A percentile compares a stretch with the other conserved stretches of the same genome.
These are phyloP conservation scores for Chondrus crispus DNA, from an alignment of 23 red algal genomes.

Conservation along the genomic window DNA sequence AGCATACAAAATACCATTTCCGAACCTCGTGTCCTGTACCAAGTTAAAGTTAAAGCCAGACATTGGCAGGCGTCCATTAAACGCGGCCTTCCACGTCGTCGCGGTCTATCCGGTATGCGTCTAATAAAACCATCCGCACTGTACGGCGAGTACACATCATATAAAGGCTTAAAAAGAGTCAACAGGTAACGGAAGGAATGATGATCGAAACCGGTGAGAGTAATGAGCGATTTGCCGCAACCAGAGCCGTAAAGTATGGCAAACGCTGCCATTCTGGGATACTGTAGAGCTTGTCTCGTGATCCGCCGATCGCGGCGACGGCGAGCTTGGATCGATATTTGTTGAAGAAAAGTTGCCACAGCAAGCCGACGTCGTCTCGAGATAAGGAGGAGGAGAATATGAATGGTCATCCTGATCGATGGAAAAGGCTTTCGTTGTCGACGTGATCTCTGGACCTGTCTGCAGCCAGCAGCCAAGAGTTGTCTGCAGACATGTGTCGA, in stretches of 20 bases:
- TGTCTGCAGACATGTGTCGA: too few species aligned
- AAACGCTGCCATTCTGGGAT: not conserved
- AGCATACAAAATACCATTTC: not conserved
- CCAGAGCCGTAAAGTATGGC: not conserved
- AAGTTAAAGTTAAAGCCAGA: not conserved
- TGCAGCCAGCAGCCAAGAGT: too few species aligned
- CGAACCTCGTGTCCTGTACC: not conserved
- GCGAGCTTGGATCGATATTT: too few species aligned
- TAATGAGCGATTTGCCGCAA: not conserved
- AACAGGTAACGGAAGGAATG: not conserved
- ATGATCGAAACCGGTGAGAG: not conserved
- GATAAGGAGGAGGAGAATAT: too few species aligned
- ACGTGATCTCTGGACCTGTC: too few species aligned
- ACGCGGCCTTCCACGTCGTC: not conserved
- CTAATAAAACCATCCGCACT: not conserved
- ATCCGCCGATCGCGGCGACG: not conserved
- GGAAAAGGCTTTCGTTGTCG: too few species aligned
- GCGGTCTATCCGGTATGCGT: not conserved
- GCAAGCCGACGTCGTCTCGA: too few species aligned
- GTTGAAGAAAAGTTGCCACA: too few species aligned
- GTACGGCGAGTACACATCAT: slow-evolving; percentile 1
- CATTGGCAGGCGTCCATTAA: not conserved
- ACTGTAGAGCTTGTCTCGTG: not conserved
- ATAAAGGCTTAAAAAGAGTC: not conserved
- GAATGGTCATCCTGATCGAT: too few species aligned